Evolutionary conservation across 1,284 basidiomycete species (phyloP).

Genomic region (Fomitopsis pinicola): DNA sequence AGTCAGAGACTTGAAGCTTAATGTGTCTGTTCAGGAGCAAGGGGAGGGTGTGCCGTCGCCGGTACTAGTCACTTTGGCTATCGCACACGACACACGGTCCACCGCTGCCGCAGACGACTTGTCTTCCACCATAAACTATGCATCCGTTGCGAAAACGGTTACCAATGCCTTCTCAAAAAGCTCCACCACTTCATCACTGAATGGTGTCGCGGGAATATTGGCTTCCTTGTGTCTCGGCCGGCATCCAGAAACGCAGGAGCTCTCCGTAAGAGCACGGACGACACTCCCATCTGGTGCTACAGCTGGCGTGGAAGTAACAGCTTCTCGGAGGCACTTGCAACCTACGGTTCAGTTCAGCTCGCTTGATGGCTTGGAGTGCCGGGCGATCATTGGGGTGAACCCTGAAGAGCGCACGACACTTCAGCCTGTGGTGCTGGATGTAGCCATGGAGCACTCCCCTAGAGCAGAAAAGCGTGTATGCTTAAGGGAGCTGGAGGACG

Average conservation of each 20-base stretch:
- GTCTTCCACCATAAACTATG: constrained; percentile 56
- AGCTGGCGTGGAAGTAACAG: constrained; percentile 39
- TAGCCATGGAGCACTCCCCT: constrained; percentile 29
- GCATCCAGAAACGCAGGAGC: constrained; percentile 33
- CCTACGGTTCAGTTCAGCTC: constrained; percentile 27
- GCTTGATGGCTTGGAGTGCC: constrained; percentile 50
- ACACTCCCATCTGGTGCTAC: constrained; percentile 50
- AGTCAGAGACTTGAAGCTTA: constrained; percentile 45
- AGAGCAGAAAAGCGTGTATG: constrained; percentile 25
- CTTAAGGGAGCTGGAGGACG: constrained; percentile 36
- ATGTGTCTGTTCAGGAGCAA: constrained; percentile 31
- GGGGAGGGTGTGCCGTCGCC: constrained; percentile 39
- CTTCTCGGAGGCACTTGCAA: constrained; percentile 12
- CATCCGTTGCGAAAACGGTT: constrained; percentile 36
- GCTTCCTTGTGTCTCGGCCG: constrained; percentile 37
- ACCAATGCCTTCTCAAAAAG: constrained; percentile 22
- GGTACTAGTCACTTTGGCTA: constrained; percentile 53
- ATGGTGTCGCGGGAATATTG: constrained; percentile 38
- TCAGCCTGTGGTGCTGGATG: constrained; percentile 65
- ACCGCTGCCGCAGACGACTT: constrained; percentile 58
- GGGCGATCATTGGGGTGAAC: constrained; percentile 71
- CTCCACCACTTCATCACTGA: constrained; percentile 35
- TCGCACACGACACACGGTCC: constrained; percentile 50
- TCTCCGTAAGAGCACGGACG: constrained; percentile 45
- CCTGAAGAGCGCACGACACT: constrained; percentile 65